Base-by-base conservation (phyloP, 2,329 filamentous ascomycete genomes). In the Fusarium decemcellulare region DNA sequence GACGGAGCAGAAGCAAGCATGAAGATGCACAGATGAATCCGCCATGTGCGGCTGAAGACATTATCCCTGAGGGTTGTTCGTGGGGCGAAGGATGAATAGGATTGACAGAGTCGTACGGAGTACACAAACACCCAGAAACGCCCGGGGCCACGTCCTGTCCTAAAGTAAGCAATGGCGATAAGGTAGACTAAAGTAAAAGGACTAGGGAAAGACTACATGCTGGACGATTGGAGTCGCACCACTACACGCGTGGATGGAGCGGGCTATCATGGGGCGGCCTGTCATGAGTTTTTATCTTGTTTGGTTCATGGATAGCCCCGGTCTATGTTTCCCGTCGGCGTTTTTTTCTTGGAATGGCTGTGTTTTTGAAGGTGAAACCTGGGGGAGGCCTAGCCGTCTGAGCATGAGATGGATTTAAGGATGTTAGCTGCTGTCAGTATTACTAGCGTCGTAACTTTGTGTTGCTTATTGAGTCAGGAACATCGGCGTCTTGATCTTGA, bases 141-240 rank as follows among this genome's bases (percentile, higher is more conserved):
- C 18, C 18, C 4, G 18, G 18, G 18, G 18, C 18, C 18, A 23
- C 18, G 18, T 23, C 18, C 18, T 23, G 18, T 23, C 18, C 18
- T 23, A 23, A 23, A 4, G 18, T 23, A 23, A 23, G 18, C 18
- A 23, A 23, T 23, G 18, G 18, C 18, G 18, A 23, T 23, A 23
- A 23, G 18, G 18, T 23, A 23, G 18, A 23, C 18, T 42, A 37
- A 14, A 55, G 27, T n/a, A 4, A 32, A 55, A 46, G 48, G 44
- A 43, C 44, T 32, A 23, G 18, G 32, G 39, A 18, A 37, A 36
- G 14, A 10, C 39, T 55, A 34, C 11, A 15, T n/a, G 58, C 47
- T 52, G 47, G 47, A 32, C 40, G 57, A 53, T 34, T 44, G 52
- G 37, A 50, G 69, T 70, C 65, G 51, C 71, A 73, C 65, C 61